Base-by-base conservation (phyloP, 192 early-diverging fungal genomes). In the Spinellus fusiger region DNA sequence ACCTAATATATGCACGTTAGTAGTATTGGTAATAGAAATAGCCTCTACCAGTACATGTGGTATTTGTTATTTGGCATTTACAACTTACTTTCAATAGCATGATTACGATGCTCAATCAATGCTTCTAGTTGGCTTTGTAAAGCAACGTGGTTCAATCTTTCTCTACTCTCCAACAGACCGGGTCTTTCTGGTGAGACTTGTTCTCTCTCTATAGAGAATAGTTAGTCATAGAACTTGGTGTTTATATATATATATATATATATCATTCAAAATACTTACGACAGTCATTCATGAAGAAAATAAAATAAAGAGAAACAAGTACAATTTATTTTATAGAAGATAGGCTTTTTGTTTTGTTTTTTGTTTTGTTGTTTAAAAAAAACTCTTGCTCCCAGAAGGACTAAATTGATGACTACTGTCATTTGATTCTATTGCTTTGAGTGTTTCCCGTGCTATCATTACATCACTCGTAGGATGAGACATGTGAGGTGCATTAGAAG, bases 371-470 rank as follows among this genome's bases (percentile, higher is more conserved):
- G 33, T 13, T 54, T 23, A 49, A 33, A 51, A 61, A 50, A 61
- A 37, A 23, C 59, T 61, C 35, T 33, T 61, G 33, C 59, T 49
- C 9, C 49, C 35, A 52, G 59, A 38, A 35, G 10, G 22, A 32
- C 22, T 20, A 38, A 54, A 33, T 51, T 51, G 54, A 54, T 40
- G 51, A 54, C 52, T 54, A 44, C 61, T 62, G 12, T 51, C 54
- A 31, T 62, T 54, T 5, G 46, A 27, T 46, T 34, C 18, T 16
- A 34, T 62, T 27, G 26, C 37, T 29, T 52, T 22, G 23, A 62
- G 61, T 15, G 22, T 31, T 2, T 40, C 9, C 29, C 61, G 31
- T 47, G 37, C 50, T 12, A 62, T 50, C 3, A 5, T 54, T 16
- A 62, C 61, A 62, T 62, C 61, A 18, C 10, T 62, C 26, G 18